Percentiles rank a stretch among this genome's conserved stretches.
phyloP scores from a whole-genome alignment of 2,329 filamentous ascomycete genomes.

The Pseudonectria buxi region DNA sequence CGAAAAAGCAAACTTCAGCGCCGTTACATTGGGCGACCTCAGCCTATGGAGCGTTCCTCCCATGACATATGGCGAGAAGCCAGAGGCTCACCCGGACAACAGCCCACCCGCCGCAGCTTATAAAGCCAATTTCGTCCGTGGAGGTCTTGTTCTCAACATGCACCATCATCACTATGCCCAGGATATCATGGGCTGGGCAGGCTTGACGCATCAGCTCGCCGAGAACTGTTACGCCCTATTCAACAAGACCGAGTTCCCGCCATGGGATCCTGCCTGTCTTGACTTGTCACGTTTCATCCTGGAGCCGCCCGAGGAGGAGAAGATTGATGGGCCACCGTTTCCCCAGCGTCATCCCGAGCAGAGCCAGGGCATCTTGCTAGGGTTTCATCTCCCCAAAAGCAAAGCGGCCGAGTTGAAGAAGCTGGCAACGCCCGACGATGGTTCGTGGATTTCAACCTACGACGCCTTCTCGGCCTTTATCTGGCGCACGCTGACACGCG shows the following conservation, averaged over 20 bases:
- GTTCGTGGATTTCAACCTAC: constrained; percentile 38
- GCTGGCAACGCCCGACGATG: constrained; percentile 26
- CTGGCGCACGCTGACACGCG: constrained; percentile 32
- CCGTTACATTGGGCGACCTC: constrained; percentile 26
- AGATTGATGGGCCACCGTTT: constrained; percentile 25
- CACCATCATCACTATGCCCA: constrained; percentile 37
- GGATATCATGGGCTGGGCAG: constrained; percentile 36
- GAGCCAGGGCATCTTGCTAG: constrained; percentile 17
- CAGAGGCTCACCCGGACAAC: constrained; percentile 28
- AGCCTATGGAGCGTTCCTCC: constrained; percentile 27
- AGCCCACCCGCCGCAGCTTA: constrained; percentile 30
- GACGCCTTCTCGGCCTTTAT: constrained; percentile 37
- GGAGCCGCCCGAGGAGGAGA: constrained; percentile 19
- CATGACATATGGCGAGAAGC: constrained; percentile 34
- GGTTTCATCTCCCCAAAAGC: constrained; percentile 39
- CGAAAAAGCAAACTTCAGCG: constrained; percentile 28
- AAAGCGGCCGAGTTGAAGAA: constrained; percentile 34
- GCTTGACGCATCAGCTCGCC: constrained; percentile 32
- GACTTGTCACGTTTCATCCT: constrained; percentile 29
- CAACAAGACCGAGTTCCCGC: constrained; percentile 22
- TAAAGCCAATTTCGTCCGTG: constrained; percentile 35
- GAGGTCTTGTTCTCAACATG: constrained; percentile 35
- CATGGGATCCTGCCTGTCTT: constrained; percentile 30
- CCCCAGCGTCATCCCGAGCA: constrained; percentile 25
- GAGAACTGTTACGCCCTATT: constrained; percentile 34